Evolutionary conservation across 768 basidiomycete species (phyloP).

Genomic region (Leccinum fibrillosum): DNA sequence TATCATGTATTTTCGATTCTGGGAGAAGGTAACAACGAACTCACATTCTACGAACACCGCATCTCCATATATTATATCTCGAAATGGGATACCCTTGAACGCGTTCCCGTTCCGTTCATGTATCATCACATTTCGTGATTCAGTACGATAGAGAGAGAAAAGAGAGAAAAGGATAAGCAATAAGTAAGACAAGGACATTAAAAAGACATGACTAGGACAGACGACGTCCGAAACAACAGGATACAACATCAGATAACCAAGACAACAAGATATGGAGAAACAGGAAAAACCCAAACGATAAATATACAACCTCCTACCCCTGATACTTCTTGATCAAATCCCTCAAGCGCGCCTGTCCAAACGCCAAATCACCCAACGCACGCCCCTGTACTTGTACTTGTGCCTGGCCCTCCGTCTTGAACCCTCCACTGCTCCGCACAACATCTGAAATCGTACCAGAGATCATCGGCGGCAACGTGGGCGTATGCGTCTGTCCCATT

Average conservation of each 20-base stretch:
- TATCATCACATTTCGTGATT: background rate
- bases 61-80: background rate
- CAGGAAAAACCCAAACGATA: background rate
- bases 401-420: background rate
- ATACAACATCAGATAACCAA: background rate
- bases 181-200: background rate
- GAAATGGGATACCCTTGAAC: background rate
- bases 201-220: background rate
- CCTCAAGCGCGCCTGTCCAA: constrained; percentile 72
- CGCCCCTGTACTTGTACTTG: constrained; percentile 7
- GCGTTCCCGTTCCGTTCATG: no score
- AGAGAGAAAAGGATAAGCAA: background rate
- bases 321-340: constrained; percentile 86
- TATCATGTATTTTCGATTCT: background rate
- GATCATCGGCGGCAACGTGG: constrained; percentile 32
- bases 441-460: constrained; percentile 28
- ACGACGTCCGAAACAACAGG: background rate
- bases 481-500: constrained; percentile 15
- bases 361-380: constrained; percentile 50
- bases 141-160: background rate
- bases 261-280: background rate
- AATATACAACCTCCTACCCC: constrained; percentile 21
- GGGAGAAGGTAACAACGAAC: background rate
- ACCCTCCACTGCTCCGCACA: constrained; percentile 1
- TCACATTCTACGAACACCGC: background rate